These are phyloP conservation scores for Debaryomyces robertsiae DNA, from an alignment of 1,139 yeast genomes.

Conservation along the genomic window DNA sequence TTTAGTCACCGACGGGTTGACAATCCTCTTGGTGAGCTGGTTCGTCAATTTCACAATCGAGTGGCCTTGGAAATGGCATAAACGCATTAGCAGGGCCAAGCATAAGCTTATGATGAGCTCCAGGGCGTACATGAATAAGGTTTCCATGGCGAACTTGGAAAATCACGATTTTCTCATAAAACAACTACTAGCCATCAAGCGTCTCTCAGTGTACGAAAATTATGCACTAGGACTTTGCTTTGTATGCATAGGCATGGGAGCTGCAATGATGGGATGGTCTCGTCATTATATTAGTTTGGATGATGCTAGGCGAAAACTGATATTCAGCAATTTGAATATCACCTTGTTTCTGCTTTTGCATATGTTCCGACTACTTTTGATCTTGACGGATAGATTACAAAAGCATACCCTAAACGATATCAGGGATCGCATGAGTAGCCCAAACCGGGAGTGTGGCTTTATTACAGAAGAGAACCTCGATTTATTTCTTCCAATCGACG, in stretches of 20 bases:
- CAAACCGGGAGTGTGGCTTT: conserved; percentile 14
- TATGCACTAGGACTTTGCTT: conserved; percentile 29
- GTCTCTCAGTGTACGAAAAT: conserved; percentile 24
- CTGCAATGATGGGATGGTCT: conserved; percentile 29
- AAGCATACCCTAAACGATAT: conserved; percentile 9
- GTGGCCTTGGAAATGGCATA: conserved; percentile 43
- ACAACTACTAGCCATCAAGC: conserved; percentile 18
- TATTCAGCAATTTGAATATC: conserved; percentile 37
- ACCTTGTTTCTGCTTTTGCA: conserved; percentile 34
- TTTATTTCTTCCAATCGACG: conserved; percentile 9
- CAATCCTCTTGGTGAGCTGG: conserved; percentile 31
- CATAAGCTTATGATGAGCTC: conserved; percentile 21
- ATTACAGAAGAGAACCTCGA: conserved; percentile 16
- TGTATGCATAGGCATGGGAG: conserved; percentile 26
- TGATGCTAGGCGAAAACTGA: conserved; percentile 29
- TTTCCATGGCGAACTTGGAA: conserved; percentile 4
- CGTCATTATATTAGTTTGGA: conserved; percentile 31
- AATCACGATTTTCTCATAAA: conserved; percentile 10
- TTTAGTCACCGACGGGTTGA: conserved; percentile 31
- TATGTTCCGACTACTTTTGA: conserved; percentile 22
- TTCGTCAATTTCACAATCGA: conserved; percentile 31
- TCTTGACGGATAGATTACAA: conserved; percentile 14
- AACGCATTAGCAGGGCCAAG: conserved; percentile 26
- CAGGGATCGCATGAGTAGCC: conserved; percentile 3
- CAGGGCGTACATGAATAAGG: conserved; percentile 11